Base-by-base conservation (phyloP, 768 basidiomycete species). In the Tricholoma hemisulphureum region DNA sequence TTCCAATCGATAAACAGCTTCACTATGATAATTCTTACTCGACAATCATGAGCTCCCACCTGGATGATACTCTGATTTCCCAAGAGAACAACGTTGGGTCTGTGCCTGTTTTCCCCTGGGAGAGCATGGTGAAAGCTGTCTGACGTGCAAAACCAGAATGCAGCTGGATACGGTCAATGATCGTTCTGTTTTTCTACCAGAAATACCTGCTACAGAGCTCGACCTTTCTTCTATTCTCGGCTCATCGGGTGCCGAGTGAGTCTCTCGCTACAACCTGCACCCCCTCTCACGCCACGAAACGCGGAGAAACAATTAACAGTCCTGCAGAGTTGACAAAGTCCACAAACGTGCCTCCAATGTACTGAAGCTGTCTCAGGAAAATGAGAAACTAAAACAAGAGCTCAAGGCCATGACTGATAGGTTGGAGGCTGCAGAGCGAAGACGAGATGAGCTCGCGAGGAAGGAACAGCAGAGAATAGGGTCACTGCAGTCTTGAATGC, bases 321-420 rank as follows among this genome's bases (percentile, higher is more conserved):
- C 61, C 55, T 65, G 56, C 68, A 82, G 81, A 64, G 66, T 74
- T 48, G 77, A 75, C 55, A 81, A 80, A 70, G 73, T 82, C 26
- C 76, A 88, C 68, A 91, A 91, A 73, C 84, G 90, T 60, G 85
- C 84, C 39, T 88, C 86, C 64, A 91, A 88, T 70, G 87, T 92
- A 58, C 69, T 89, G 67, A 89, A 87, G 66, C 77, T 93, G 32
- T 79, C 87, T 20, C 79, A 88, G 74, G 90, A 93, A 77, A 88
- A 91, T 69, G 87, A 89, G 70, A 88, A 85, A 70, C 75, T 93
- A 59, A 85, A 87, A 71, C 86, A 81, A 51, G 85, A 91, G 72
- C 80, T 93, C 66, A 84, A 79, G 66, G 87, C 84, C 51, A 87
- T 92, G 86, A 79, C 82, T 18, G 88, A 87, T 60, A 74, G 88